Conservation (phyloP, 257 asterid species). For the Nicotiana benthamiana region DNA sequence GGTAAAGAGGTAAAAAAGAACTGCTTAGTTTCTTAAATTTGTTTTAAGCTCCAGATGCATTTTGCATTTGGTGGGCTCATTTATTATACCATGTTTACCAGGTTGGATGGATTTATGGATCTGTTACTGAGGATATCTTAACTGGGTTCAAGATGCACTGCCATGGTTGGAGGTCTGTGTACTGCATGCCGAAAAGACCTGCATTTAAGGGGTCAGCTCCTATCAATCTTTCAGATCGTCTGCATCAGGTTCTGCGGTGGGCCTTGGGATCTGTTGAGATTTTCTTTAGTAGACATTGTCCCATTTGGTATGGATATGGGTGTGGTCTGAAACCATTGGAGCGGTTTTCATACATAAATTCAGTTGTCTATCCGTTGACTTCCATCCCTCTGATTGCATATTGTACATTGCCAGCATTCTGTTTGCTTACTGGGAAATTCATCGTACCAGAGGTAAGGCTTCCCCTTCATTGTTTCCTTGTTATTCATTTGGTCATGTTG, state of each 20-base stretch:
- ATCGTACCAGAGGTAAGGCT: constrained; percentile 30
- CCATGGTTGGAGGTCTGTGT: constrained; percentile 33
- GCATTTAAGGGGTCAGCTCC: constrained; percentile 38
- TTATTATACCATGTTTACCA: neutral
- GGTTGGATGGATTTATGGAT: constrained; percentile 37
- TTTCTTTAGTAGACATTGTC: constrained; percentile 30
- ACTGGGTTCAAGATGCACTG: constrained; percentile 36
- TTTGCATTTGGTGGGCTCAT: neutral
- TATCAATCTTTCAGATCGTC: constrained; percentile 31
- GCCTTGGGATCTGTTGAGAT: constrained; percentile 36
- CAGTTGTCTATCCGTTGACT: constrained; percentile 31
- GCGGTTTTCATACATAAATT: constrained; percentile 27
- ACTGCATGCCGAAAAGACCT: constrained; percentile 28
- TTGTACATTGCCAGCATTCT: constrained; percentile 35
- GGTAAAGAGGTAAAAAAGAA: constrained; percentile 48
- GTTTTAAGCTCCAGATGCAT: neutral
- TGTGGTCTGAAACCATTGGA: constrained; percentile 29
- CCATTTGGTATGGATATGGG: constrained; percentile 34
- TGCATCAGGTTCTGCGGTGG: constrained; percentile 37
- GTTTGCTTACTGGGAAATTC: constrained; percentile 30
- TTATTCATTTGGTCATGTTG: neutral
- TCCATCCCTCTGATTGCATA: constrained; percentile 27
- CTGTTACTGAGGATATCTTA: constrained; percentile 34
- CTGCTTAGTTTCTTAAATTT: neutral
- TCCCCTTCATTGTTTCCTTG: neutral